Percentiles rank a stretch among this genome's conserved stretches.
Evolutionary conservation across 2,329 filamentous ascomycete species (phyloP).

Genomic region (Apiospora aurea): DNA sequence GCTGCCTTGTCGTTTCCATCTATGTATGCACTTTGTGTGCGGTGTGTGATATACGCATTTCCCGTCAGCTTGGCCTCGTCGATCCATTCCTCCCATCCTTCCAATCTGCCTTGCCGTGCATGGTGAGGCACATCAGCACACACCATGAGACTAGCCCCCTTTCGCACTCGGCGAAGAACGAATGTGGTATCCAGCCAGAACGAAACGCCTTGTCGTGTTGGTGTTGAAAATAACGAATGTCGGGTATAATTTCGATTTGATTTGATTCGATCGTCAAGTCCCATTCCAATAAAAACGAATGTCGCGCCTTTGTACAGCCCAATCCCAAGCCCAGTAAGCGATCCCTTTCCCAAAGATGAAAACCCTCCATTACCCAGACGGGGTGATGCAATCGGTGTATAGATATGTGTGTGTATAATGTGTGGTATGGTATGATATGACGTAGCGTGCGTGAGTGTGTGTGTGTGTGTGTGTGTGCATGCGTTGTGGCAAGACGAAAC

Average conservation of each 20-base stretch:
- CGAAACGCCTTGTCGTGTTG: background rate
- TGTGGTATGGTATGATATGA: slow-evolving; percentile 14
- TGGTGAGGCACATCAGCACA: background rate
- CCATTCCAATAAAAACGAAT: slow-evolving; percentile 1
- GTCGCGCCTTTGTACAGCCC: slow-evolving; percentile 8
- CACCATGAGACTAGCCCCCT: background rate
- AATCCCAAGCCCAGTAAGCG: background rate
- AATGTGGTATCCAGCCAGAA: slow-evolving; percentile 5
- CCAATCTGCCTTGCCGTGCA: background rate
- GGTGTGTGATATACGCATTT: background rate
- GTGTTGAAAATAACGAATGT: slow-evolving; percentile 13
- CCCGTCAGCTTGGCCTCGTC: background rate
- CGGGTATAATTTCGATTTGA: background rate
- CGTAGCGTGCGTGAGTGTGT: slow-evolving; percentile 23
- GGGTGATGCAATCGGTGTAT: slow-evolving; percentile 26
- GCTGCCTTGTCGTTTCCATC: background rate
- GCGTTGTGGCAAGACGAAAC: background rate
- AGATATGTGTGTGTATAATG: slow-evolving; percentile 26
- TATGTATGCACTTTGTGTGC: background rate
- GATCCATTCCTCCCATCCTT: background rate
- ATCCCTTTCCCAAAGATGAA: background rate
- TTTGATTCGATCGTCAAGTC: background rate
- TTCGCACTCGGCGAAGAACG: slow-evolving; percentile 12
- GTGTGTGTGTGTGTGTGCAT: background rate
- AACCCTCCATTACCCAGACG: background rate